A percentile compares a stretch with the other conserved stretches of the same genome.
These are phyloP conservation scores for Trichoderma sp. DNA, from an alignment of 2,329 filamentous ascomycete species.

Conservation along the genomic window DNA sequence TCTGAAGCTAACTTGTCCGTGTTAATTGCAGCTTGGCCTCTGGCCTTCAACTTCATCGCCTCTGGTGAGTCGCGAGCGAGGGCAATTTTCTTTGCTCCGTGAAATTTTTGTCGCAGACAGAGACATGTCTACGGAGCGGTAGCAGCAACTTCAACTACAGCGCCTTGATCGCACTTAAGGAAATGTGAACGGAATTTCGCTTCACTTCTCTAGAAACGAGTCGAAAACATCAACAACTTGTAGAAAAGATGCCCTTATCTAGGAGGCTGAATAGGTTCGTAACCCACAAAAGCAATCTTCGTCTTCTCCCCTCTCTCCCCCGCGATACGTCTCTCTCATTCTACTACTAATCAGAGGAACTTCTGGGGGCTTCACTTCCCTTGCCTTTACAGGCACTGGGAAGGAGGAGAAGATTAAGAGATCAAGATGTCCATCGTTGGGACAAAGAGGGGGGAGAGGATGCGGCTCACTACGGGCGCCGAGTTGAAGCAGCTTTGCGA, in stretches of 20 bases:
- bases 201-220: not conserved
- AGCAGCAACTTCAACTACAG: constrained; percentile 40
- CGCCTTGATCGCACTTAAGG: not conserved
- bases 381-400: not conserved
- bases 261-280: constrained; percentile 19
- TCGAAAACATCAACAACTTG: not conserved
- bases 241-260: not conserved
- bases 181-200: not conserved
- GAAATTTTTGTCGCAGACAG: not conserved
- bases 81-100: constrained; percentile 5
- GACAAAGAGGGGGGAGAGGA: constrained; percentile 33
- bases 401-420: not conserved
- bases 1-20: constrained; percentile 30
- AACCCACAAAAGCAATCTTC: constrained; percentile 17
- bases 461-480: constrained; percentile 84
- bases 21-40: constrained; percentile 60
- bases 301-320: constrained; percentile 30
- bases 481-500: constrained; percentile 50
- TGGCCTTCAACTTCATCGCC: constrained; percentile 87
- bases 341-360: not conserved
- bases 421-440: not conserved
- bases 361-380: too few species aligned
- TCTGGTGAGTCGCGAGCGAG: constrained; percentile 68
- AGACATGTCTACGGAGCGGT: constrained; percentile 53
- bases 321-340: constrained; percentile 15